Percentiles rank a stretch among this genome's conserved stretches.
phyloP scores from a whole-genome alignment of 495 filamentous ascomycete genomes.

The Penicillium mononematosum region DNA sequence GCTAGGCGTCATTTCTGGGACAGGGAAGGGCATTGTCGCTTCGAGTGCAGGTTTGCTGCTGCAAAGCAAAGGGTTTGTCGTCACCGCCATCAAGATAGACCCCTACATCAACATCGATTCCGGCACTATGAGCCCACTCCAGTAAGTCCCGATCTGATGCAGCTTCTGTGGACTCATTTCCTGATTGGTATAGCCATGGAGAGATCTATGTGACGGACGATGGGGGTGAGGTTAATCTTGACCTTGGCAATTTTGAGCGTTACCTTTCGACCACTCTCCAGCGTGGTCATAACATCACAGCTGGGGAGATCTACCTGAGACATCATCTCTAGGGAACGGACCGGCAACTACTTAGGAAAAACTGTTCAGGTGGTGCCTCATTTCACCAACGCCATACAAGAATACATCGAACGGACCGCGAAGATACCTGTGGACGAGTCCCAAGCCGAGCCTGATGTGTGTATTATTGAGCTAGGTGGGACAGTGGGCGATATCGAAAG shows the following conservation, averaged over 20 bases:
- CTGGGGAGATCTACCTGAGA: conserved; percentile 86
- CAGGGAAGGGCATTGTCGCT: conserved; percentile 78
- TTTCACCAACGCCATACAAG: conserved; percentile 79
- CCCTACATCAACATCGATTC: conserved; percentile 60
- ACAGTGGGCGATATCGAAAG: conserved; percentile 86
- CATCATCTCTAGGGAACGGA: conserved; percentile 72
- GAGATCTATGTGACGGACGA: conserved; percentile 71
- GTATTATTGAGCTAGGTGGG: conserved; percentile 68
- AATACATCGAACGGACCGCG: conserved; percentile 82
- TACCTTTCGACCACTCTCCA: conserved; percentile 73
- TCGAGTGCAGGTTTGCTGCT: conserved; percentile 61
- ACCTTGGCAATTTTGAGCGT: conserved; percentile 93
- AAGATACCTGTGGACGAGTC: conserved; percentile 81
- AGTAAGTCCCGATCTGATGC: conserved; percentile 47
- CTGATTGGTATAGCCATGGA: conserved; percentile 50
- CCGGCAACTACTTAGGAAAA: conserved; percentile 79
- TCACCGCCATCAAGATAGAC: conserved; percentile 62
- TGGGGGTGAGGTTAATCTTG: conserved; percentile 78
- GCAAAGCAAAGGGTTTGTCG: conserved; percentile 73
- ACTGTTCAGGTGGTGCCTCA: conserved; percentile 93
- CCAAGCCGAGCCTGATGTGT: conserved; percentile 74
- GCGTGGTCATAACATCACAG: conserved; percentile 88
- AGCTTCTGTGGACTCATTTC: not conserved
- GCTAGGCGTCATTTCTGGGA: conserved; percentile 67
- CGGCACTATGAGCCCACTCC: conserved; percentile 68